Evolutionary conservation across 2,329 filamentous ascomycete species (phyloP), one percentile per base, ranked within the genome.

Genomic region (Diaporthe caulivora): DNA sequence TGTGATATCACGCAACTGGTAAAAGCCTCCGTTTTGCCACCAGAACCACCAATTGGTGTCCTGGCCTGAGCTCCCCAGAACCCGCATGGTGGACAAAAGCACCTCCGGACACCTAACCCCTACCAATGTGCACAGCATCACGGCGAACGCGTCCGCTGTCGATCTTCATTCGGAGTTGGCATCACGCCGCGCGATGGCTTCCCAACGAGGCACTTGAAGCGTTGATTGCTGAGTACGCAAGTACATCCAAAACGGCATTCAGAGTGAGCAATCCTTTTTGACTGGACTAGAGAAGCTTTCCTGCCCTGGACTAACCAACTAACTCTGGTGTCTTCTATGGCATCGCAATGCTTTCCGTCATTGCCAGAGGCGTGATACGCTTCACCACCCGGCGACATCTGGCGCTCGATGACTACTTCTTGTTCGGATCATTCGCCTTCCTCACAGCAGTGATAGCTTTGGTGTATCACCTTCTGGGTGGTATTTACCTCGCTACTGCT

Each of bases 341-440:
- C 58, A 64, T 64, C 8, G 58, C 58, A 26, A 40, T 64, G 15
- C 40, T 64, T 3, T 64, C 58, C 17, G 58, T 37, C 2, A 18
- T 40, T 18, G 37, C 58, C 21, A n/a, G 58, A 29, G 58, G 58
- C 7, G 37, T 44, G 7, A 64, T 64, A 24, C 58, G 58, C 37
- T 40, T 47, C 37, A 64, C n/a, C 18, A 64, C 58, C n/a, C 58
- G 58, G 21, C 58, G 58, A 26, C 13, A 17, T 1, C n/a, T 47
- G 17, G 58, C 58, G 44, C 58, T 64, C 21, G 58, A 47, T 40
- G 58, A 64, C 37, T 64, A 64, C n/a, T 21, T 64, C 42, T 44
- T 64, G 37, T 64, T 64, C 24, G n/a, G n/a, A 40, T n/a, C 58
- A 9, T 64, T 64, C 8, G 34, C 34, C 37, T 64, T 64, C 21